Conservation (phyloP, 345 rosid genomes). For the Excoecaria agallocha region DNA sequence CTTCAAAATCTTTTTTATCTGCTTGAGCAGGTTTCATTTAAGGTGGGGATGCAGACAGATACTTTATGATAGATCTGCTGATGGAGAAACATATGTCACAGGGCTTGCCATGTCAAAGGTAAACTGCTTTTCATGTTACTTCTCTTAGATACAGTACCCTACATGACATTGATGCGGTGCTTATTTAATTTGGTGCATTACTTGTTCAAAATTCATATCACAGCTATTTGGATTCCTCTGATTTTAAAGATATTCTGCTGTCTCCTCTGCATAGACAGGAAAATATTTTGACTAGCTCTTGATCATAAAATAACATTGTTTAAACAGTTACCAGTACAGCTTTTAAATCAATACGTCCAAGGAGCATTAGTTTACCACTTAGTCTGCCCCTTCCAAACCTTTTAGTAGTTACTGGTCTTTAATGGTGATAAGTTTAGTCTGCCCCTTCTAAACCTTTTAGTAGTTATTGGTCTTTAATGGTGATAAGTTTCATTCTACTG, state of each 20-base stretch:
- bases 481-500: conserved; percentile 13
- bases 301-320: neutral
- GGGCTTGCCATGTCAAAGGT: conserved; percentile 87
- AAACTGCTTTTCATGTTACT: conserved; percentile 25
- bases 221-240: neutral
- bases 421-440: too few relatives aligned
- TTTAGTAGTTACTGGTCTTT: too few relatives aligned
- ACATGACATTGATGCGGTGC: neutral
- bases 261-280: neutral
- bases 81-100: conserved; percentile 63
- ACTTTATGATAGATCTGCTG: conserved; percentile 59
- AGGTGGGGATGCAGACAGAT: conserved; percentile 99
- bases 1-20: neutral
- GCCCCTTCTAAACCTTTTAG: too few relatives aligned
- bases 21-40: conserved; percentile 78
- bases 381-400: too few relatives aligned
- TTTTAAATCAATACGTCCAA: too few relatives aligned
- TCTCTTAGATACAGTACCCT: neutral
- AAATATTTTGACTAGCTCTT: neutral
- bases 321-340: too few relatives aligned
- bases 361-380: too few relatives aligned
- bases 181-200: neutral
- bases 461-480: neutral
- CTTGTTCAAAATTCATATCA: neutral
- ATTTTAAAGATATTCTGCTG: neutral